Conservation (phyloP, 2,329 filamentous ascomycete species). For the Pseudogymnoascus sp. region DNA sequence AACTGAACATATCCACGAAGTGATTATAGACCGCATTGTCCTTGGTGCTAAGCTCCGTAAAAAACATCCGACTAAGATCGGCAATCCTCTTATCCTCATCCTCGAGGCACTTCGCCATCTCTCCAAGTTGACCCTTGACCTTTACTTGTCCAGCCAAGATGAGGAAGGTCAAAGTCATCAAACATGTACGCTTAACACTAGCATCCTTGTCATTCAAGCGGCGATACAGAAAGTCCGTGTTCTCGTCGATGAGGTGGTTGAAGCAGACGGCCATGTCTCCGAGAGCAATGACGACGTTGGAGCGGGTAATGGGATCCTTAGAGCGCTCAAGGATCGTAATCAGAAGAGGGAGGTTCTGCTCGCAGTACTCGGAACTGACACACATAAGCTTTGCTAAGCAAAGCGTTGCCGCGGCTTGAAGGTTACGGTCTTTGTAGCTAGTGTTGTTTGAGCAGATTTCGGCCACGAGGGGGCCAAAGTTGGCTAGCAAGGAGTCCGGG, state of each 20-base stretch:
- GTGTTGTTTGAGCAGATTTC: conserved; percentile 96
- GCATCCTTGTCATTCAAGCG: conserved; percentile 80
- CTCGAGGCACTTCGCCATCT: conserved; percentile 98
- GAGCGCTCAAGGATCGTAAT: conserved; percentile 98
- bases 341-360: conserved; percentile 80
- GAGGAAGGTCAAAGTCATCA: conserved; percentile 97
- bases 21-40: conserved; percentile 99
- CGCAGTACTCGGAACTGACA: conserved; percentile 92
- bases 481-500: conserved; percentile 71
- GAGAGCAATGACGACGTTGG: conserved; percentile 91
- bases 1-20: conserved; percentile 97
- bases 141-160: conserved; percentile 97
- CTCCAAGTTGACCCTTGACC: conserved; percentile 94
- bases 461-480: conserved; percentile 83
- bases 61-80: conserved; percentile 95
- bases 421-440: conserved; percentile 75
- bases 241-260: conserved; percentile 98
- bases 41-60: conserved; percentile 92
- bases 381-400: conserved; percentile 99
- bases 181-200: conserved; percentile 90
- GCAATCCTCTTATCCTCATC: conserved; percentile 92
- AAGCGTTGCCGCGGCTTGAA: conserved; percentile 87
- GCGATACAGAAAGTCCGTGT: conserved; percentile 95
- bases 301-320: conserved; percentile 82
- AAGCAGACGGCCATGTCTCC: conserved; percentile 99